Evolutionary conservation across 352 stramenopile genomes (phyloP).

Genomic region (Phytophthora capsici): DNA sequence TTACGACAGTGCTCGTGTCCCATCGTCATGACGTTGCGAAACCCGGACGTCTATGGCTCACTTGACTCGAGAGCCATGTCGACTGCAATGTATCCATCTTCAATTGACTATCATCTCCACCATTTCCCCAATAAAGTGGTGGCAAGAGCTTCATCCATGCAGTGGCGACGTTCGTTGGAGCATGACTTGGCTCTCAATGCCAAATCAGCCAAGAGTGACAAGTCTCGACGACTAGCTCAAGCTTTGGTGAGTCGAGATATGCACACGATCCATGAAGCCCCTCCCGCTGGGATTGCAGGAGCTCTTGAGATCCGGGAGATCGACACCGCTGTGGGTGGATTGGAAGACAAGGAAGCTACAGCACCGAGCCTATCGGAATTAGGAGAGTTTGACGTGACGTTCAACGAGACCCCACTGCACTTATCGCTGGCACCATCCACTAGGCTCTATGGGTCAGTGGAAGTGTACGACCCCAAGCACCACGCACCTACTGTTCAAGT

Average conservation of each 20-base stretch:
- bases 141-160: constrained; percentile 61
- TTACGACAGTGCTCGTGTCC: constrained; percentile 52
- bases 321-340: constrained; percentile 22
- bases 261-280: constrained; percentile 16
- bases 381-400: constrained; percentile 67
- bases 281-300: constrained; percentile 17
- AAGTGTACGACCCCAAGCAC: constrained; percentile 71
- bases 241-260: constrained; percentile 30
- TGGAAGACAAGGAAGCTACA: constrained; percentile 18
- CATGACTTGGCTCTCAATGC: constrained; percentile 61
- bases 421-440: constrained; percentile 69
- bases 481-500: constrained; percentile 54
- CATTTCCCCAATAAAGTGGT: constrained; percentile 45
- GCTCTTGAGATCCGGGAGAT: constrained; percentile 27
- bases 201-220: constrained; percentile 22
- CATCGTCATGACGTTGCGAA: constrained; percentile 73
- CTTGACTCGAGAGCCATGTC: constrained; percentile 68
- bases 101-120: constrained; percentile 58
- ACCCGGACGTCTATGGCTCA: constrained; percentile 62
- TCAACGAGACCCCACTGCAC: constrained; percentile 57
- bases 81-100: constrained; percentile 79
- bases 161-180: constrained; percentile 69
- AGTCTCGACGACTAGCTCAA: constrained; percentile 33
- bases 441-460: constrained; percentile 74
- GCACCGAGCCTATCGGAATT: constrained; percentile 40